These are phyloP conservation scores for Peronospora belbahrii DNA, from an alignment of 352 stramenopile species.

Conservation along the genomic window DNA sequence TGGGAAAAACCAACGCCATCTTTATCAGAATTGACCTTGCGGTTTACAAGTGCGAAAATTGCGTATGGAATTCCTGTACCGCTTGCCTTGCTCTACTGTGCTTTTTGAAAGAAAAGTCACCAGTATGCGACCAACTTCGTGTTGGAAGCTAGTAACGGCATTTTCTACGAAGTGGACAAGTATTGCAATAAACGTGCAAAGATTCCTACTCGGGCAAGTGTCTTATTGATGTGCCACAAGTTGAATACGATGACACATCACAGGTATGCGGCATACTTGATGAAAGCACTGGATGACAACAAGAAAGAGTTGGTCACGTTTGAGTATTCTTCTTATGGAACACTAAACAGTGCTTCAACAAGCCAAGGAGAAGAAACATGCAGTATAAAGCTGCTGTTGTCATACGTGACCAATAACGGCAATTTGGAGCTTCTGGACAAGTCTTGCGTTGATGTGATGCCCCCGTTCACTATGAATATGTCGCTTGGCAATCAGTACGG, in stretches of 20 bases:
- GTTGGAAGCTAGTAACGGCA: slow-evolving; percentile 8
- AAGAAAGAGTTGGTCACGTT: no score
- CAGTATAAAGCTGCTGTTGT: slow-evolving; percentile 35
- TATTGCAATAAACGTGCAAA: slow-evolving; percentile 43
- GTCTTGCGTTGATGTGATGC: no score
- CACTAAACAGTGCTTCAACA: no score
- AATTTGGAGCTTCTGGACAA: slow-evolving; percentile 33
- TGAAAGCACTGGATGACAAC: slow-evolving; percentile 21
- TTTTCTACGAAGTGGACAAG: slow-evolving; percentile 39
- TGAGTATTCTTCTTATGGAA: slow-evolving; percentile 24
- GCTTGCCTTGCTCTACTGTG: slow-evolving; percentile 40
- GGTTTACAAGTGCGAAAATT: slow-evolving; percentile 22
- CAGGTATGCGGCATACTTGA: slow-evolving; percentile 39
- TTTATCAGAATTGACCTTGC: not conserved
- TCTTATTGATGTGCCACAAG: slow-evolving; percentile 40
- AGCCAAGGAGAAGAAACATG: no score
- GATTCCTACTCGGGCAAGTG: slow-evolving; percentile 31
- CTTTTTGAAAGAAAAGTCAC: no score
- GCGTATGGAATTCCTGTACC: slow-evolving; percentile 6
- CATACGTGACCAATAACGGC: slow-evolving; percentile 31
- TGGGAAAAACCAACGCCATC: slow-evolving; percentile 30
- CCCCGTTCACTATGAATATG: slow-evolving; percentile 25
- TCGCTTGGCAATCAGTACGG: slow-evolving; percentile 11
- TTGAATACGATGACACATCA: slow-evolving; percentile 43
- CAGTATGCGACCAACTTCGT: no score